Percentiles rank a stretch among this genome's conserved stretches.
phyloP scores from a whole-genome alignment of 345 rosid species.

The sweet orange (Citrus sinensis) region DNA sequence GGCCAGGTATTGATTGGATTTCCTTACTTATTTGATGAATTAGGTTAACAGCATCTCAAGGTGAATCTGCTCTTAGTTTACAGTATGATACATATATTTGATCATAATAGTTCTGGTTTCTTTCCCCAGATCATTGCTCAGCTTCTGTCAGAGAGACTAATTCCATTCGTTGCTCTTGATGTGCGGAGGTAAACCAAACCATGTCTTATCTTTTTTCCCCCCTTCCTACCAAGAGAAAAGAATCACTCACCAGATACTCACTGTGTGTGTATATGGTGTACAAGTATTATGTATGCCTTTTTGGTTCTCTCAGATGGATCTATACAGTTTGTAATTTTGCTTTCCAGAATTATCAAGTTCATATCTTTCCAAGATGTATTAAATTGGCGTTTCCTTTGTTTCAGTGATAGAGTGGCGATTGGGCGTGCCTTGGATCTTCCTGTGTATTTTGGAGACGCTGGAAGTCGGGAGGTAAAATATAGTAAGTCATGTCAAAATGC shows the following conservation, averaged over 20 bases:
- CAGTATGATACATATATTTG: neutral
- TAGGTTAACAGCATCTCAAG: constrained; percentile 2
- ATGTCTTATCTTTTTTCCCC: neutral
- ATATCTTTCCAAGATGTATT: neutral
- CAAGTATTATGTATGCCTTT: neutral
- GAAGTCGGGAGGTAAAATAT: constrained; percentile 87
- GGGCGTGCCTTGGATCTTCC: constrained; percentile 98
- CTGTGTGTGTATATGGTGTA: neutral
- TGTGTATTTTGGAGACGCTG: constrained; percentile 97
- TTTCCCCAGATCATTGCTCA: constrained; percentile 87
- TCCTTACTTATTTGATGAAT: constrained; percentile 6
- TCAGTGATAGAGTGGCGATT: constrained; percentile 91
- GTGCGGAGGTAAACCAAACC: constrained; percentile 68
- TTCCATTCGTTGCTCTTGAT: constrained; percentile 97
- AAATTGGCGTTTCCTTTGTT: constrained; percentile 16
- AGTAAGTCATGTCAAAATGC: neutral
- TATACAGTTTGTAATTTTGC: neutral
- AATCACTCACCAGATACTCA: neutral
- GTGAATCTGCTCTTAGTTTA: constrained; percentile 1
- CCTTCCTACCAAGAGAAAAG: neutral
- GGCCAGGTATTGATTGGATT: constrained; percentile 67
- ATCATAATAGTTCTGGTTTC: constrained; percentile 2
- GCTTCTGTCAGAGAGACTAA: constrained; percentile 95
- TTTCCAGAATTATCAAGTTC: neutral
- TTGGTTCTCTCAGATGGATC: neutral